phyloP scores from a whole-genome alignment of 2,329 filamentous ascomycete genomes.

The Exophiala bonariae region DNA sequence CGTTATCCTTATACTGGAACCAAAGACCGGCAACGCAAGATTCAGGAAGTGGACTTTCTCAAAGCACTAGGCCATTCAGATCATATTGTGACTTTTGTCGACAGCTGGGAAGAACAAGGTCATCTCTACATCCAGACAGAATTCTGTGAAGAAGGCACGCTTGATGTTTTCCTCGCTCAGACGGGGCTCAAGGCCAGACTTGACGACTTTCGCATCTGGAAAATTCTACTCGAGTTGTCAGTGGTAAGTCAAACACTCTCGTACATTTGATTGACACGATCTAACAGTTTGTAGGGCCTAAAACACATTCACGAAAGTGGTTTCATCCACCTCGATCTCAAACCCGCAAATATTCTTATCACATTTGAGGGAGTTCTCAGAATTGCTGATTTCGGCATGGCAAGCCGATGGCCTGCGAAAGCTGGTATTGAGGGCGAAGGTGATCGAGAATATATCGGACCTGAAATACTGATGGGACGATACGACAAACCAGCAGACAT shows the following conservation, averaged over 20 bases:
- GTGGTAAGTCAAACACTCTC: slow-evolving; percentile 59
- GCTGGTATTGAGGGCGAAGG: slow-evolving; percentile 84
- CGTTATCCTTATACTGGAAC: slow-evolving; percentile 75
- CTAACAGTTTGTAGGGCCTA: slow-evolving; percentile 63
- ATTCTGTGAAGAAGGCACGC: slow-evolving; percentile 89
- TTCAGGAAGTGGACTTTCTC: slow-evolving; percentile 80
- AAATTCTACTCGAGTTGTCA: slow-evolving; percentile 84
- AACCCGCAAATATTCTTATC: slow-evolving; percentile 66
- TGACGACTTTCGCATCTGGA: slow-evolving; percentile 98
- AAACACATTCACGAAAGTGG: slow-evolving; percentile 86
- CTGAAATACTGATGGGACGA: slow-evolving; percentile 82
- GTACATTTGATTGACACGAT: neutral
- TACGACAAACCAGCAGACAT: slow-evolving; percentile 91
- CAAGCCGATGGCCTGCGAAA: slow-evolving; percentile 73
- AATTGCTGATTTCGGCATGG: slow-evolving; percentile 70
- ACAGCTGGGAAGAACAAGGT: slow-evolving; percentile 82
- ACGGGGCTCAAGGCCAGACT: slow-evolving; percentile 81
- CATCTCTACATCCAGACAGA: slow-evolving; percentile 97
- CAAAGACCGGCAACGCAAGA: slow-evolving; percentile 77
- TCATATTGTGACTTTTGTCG: slow-evolving; percentile 79
- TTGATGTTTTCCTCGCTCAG: slow-evolving; percentile 81
- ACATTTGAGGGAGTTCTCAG: slow-evolving; percentile 67
- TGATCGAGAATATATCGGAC: slow-evolving; percentile 93
- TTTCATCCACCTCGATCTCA: slow-evolving; percentile 70
- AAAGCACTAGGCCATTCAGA: slow-evolving; percentile 75